Conservation (phyloP, 495 filamentous ascomycete species). For the Letharia columbiana region DNA sequence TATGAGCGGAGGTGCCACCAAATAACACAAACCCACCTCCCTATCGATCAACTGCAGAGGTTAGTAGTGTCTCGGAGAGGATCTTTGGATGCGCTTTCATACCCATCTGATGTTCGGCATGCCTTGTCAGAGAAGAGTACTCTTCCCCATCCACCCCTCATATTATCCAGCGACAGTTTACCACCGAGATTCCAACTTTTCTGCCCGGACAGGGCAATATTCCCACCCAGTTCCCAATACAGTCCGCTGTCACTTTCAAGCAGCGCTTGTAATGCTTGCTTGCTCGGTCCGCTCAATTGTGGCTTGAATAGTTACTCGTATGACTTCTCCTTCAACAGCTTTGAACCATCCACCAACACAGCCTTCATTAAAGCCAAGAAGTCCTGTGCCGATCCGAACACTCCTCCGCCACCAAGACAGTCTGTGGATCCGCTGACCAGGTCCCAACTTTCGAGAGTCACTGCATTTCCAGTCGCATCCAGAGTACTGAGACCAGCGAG, state of each 20-base stretch:
- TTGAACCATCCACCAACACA: slow-evolving; percentile 39
- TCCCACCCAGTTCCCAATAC: not conserved
- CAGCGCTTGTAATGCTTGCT: not conserved
- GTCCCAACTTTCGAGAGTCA: slow-evolving; percentile 24
- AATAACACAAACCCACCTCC: not conserved
- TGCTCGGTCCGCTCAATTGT: slow-evolving; percentile 31
- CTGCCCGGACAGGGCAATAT: not conserved
- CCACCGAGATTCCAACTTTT: not conserved
- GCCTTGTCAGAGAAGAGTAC: not conserved
- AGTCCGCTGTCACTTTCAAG: not conserved
- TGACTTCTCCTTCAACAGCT: slow-evolving; percentile 35
- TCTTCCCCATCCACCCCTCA: not conserved
- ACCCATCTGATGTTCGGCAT: not conserved
- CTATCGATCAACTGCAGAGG: not conserved
- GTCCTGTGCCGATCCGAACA: slow-evolving; percentile 38
- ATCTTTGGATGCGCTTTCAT: not conserved
- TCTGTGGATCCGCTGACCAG: slow-evolving; percentile 27
- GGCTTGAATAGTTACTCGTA: slow-evolving; percentile 45
- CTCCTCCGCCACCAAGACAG: slow-evolving; percentile 46
- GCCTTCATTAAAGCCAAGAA: slow-evolving; percentile 44
- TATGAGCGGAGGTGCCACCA: not conserved
- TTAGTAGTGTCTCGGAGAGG: not conserved
- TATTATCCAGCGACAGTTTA: not conserved
- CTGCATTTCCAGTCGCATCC: slow-evolving; percentile 22
- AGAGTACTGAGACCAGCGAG: slow-evolving; percentile 33